Evolutionary conservation across 2,329 filamentous ascomycete genomes (phyloP).

Genomic region (Fusarium denticulatum): DNA sequence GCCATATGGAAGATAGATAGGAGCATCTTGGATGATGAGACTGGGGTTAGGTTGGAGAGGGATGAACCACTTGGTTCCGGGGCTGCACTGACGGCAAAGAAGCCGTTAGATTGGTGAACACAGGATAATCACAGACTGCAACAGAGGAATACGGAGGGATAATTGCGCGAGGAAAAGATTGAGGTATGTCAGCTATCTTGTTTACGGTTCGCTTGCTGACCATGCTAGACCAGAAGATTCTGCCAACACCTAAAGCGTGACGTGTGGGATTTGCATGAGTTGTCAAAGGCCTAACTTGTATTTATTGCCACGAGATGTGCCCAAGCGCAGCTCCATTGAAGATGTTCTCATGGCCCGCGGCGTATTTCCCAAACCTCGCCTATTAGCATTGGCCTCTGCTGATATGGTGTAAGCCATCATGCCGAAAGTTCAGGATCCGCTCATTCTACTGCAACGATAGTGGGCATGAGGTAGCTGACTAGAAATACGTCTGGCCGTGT

Average conservation of each 20-base stretch:
- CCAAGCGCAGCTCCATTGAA: not conserved
- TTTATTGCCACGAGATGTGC: not conserved
- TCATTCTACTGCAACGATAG: not conserved
- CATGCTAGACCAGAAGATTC: not conserved
- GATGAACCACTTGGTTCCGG: conserved; percentile 44
- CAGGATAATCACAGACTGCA: not conserved
- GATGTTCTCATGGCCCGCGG: not conserved
- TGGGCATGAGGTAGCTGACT: not conserved
- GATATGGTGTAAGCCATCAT: not conserved
- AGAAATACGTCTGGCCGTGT: not conserved
- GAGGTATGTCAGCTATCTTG: not conserved
- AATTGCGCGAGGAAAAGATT: not conserved
- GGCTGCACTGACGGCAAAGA: conserved; percentile 41
- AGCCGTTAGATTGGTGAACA: conserved; percentile 53
- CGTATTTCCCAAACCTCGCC: not conserved
- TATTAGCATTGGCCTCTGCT: not conserved
- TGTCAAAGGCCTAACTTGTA: not conserved
- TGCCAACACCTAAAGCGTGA: no score
- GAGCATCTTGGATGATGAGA: conserved; percentile 48
- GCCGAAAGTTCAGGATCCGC: not conserved
- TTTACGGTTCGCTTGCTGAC: not conserved
- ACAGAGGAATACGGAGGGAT: not conserved
- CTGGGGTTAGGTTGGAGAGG: conserved; percentile 42
- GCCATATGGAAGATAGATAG: conserved; percentile 49
- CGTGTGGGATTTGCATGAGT: not conserved